Evolutionary conservation across 371 early-diverging fungal species (phyloP).

Genomic region (Mucor irregularis): DNA sequence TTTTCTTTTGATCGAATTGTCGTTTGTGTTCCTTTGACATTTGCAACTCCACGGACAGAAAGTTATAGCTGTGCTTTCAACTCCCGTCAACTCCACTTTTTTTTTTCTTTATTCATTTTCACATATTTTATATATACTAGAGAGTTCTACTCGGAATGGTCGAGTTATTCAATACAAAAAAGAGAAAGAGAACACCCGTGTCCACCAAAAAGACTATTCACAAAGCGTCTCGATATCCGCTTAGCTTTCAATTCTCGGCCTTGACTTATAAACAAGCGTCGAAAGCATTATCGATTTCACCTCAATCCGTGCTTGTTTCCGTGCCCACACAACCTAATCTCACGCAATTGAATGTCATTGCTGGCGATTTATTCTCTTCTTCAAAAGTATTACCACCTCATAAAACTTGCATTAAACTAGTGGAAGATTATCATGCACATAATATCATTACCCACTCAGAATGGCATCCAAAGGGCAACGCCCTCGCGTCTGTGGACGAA

Average conservation of each 20-base stretch:
- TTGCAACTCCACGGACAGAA: no score
- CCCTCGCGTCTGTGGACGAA: conserved; percentile 47
- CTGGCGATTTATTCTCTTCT: conserved; percentile 36
- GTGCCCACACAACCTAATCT: conserved; percentile 30
- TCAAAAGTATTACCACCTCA: conserved; percentile 17
- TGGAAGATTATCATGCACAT: conserved; percentile 40
- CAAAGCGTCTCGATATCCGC: conserved; percentile 10
- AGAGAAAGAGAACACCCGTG: no score
- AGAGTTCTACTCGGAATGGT: conserved; percentile 1
- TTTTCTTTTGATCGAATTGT: no score
- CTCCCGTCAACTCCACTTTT: neutral
- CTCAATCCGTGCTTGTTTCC: conserved; percentile 30
- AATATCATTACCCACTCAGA: conserved; percentile 42
- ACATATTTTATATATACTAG: no score
- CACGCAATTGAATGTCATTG: conserved; percentile 24
- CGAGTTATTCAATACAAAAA: neutral
- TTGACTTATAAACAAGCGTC: conserved; percentile 37
- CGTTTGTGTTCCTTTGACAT: no score
- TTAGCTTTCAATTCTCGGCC: conserved; percentile 19
- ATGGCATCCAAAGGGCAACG: conserved; percentile 48
- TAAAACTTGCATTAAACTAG: conserved; percentile 29
- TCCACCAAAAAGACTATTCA: neutral
- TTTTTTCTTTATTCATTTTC: neutral
- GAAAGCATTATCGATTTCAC: conserved; percentile 26
- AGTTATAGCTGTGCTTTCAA: no score